Evolutionary conservation across 2,329 filamentous ascomycete genomes (phyloP), one percentile per base, ranked within the genome.

Genomic region (Emergomyces pasteurianus): DNA sequence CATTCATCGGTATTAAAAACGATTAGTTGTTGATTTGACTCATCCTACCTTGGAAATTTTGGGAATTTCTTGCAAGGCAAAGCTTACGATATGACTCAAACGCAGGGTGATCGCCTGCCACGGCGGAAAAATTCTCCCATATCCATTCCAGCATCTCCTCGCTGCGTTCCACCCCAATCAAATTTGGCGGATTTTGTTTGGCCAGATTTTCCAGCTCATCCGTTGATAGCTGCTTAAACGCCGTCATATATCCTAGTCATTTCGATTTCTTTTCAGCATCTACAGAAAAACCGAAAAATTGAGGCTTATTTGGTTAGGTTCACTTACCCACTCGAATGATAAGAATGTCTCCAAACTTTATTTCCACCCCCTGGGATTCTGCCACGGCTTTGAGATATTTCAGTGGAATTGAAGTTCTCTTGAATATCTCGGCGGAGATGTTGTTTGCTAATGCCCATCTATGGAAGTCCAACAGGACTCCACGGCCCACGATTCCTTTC

Each of bases 91-190:
- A 62, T 34, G 78, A 77, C 67, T 85, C 83, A 66, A 82, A 81
- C 5, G 75, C 77, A 10, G 82, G 79, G 23, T 79, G 77, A 63
- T 86, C 83, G 14, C 83, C 81, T 0, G 79, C 83, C 2, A 84
- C 78, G 2, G 83, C 83, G 0, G 81, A 74, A 66, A 86, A 85
- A 18, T 77, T 75, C 58, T 85, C 77, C 81, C 83, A 85, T 16
- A 85, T 71, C 82, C 83, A 86, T 49, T 78, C 74, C 9, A 83
- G 74, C 23, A 79, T 76, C 12, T 78, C 78, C 7, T 77, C 73
- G 1, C 76, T 78, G 0, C 78, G 79, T 55, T 81, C 77, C 0
- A 83, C 74, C 0, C 81, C 82, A 42, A 78, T 72, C 1, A 73
- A 76, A 61, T 76, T 74, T 1, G 75, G 75, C 16, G 40, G 49